Conservation (phyloP, 2,329 filamentous ascomycete genomes). For the Trichothecium roseum region DNA sequence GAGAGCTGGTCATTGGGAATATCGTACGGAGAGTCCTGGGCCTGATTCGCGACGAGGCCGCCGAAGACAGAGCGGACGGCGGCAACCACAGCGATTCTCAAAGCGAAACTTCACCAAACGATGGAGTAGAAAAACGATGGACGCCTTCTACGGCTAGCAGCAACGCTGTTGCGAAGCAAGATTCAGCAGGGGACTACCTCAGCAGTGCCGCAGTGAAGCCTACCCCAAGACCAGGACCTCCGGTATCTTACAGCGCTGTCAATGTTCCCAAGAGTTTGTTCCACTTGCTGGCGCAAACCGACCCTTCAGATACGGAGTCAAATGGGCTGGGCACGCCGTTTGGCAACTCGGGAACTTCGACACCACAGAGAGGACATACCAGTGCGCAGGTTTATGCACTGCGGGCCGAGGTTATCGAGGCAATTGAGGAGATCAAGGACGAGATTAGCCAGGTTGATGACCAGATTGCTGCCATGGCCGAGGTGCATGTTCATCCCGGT, state of each 20-base stretch:
- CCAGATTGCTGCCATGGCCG: slow-evolving; percentile 78
- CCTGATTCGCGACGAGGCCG: slow-evolving; percentile 82
- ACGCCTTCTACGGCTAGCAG: slow-evolving; percentile 19
- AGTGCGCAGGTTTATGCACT: slow-evolving; percentile 53
- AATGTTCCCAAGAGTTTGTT: slow-evolving; percentile 70
- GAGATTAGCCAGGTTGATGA: slow-evolving; percentile 89
- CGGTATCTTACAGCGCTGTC: slow-evolving; percentile 54
- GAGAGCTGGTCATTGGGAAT: slow-evolving; percentile 88
- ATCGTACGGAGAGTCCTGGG: slow-evolving; percentile 85
- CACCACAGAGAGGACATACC: slow-evolving; percentile 24
- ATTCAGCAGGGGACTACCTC: slow-evolving; percentile 18
- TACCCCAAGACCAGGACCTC: slow-evolving; percentile 44
- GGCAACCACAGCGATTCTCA: slow-evolving; percentile 45
- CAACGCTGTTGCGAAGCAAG: slow-evolving; percentile 21
- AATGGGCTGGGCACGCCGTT: slow-evolving; percentile 33
- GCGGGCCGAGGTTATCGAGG: slow-evolving; percentile 83
- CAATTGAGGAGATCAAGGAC: slow-evolving; percentile 91
- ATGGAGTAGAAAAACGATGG: slow-evolving; percentile 21
- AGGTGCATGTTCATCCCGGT: slow-evolving; percentile 86
- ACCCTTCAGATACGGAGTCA: slow-evolving; percentile 42
- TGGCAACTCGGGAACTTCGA: slow-evolving; percentile 37
- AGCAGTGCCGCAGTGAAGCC: slow-evolving; percentile 14
- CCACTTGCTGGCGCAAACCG: slow-evolving; percentile 60
- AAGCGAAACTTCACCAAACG: slow-evolving; percentile 34
- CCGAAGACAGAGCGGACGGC: slow-evolving; percentile 62